These are phyloP conservation scores for Phalaenopsis equestris DNA, from an alignment of 106 monocot species.

Conservation along the genomic window DNA sequence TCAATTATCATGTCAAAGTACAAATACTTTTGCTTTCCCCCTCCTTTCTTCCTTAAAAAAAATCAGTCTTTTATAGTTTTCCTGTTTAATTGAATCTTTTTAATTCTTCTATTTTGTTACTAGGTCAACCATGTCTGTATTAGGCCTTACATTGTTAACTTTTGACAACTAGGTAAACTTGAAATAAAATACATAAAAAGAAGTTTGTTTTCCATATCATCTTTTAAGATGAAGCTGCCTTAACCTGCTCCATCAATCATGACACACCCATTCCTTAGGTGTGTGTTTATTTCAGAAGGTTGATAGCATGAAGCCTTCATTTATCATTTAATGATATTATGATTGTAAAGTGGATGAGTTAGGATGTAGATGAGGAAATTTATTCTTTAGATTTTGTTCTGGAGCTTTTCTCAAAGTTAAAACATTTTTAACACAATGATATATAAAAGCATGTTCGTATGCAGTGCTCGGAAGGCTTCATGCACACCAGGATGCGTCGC, in stretches of 20 bases:
- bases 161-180: neutral
- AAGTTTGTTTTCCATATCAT: neutral
- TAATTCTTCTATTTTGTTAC: neutral
- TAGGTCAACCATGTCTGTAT: neutral
- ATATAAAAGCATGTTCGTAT: neutral
- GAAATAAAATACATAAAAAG: neutral
- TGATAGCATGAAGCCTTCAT: neutral
- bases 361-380: neutral
- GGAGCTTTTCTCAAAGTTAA: neutral
- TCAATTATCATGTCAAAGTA: constrained; percentile 98
- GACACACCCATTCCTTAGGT: neutral
- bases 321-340: neutral
- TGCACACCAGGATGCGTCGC: constrained; percentile 96
- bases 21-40: neutral
- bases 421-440: neutral
- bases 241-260: neutral
- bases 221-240: neutral
- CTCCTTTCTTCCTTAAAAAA: neutral
- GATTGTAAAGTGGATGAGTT: neutral
- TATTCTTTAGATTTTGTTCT: too few species aligned
- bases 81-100: neutral
- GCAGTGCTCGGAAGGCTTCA: constrained; percentile 96
- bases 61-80: neutral
- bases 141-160: neutral
- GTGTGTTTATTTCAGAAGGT: neutral